Conservation (phyloP, 805 yeast species). For the Diddensiella transvaalensis region DNA sequence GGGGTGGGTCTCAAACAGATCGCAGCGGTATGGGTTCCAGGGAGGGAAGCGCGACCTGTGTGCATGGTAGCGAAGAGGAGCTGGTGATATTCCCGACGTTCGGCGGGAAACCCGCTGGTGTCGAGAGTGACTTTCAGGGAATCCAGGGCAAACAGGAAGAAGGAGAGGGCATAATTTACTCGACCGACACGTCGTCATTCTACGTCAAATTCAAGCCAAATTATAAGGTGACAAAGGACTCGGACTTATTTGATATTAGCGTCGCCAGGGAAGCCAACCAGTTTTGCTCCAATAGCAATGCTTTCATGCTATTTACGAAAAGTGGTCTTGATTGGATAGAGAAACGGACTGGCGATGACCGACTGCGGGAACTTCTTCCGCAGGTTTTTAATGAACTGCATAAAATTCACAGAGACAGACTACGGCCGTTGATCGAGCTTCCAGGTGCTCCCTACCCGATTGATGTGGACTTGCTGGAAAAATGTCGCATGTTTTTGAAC, state of each 20-base stretch:
- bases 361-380: slow-evolving; percentile 11
- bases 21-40: not conserved
- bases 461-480: slow-evolving; percentile 5
- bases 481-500: slow-evolving; percentile 1
- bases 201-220: slow-evolving; percentile 6
- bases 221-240: slow-evolving; percentile 1
- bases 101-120: not conserved
- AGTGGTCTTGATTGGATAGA: slow-evolving; percentile 42
- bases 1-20: not conserved
- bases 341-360: slow-evolving; percentile 18
- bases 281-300: slow-evolving; percentile 11
- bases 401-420: slow-evolving; percentile 4
- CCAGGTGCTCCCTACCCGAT: slow-evolving; percentile 6
- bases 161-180: not conserved
- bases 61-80: not conserved
- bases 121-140: not conserved
- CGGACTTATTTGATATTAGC: slow-evolving; percentile 15
- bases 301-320: slow-evolving; percentile 40
- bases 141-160: not conserved
- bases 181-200: not conserved
- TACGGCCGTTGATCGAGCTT: slow-evolving; percentile 10
- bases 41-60: not conserved
- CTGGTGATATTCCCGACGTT: not conserved
- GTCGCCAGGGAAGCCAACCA: slow-evolving; percentile 13
- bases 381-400: slow-evolving; percentile 11